phyloP scores from a whole-genome alignment of 768 basidiomycete species.

The Russula virescens region DNA sequence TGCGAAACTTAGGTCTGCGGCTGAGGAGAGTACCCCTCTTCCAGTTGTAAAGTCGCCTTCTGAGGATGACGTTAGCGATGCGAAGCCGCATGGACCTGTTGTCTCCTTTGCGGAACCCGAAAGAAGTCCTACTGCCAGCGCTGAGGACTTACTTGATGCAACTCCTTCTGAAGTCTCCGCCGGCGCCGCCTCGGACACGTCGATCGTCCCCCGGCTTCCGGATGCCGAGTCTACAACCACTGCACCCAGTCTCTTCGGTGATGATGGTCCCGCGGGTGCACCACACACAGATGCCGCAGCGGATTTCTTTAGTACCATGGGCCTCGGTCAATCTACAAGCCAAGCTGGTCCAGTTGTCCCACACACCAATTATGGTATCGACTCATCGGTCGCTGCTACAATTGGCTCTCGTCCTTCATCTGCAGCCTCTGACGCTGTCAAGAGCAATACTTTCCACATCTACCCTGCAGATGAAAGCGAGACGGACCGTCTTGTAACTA shows the following conservation, averaged over 20 bases:
- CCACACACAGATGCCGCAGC: slow-evolving; percentile 60
- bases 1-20: slow-evolving; percentile 55
- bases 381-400: slow-evolving; percentile 93
- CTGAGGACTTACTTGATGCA: slow-evolving; percentile 44
- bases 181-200: slow-evolving; percentile 56
- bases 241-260: slow-evolving; percentile 82
- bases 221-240: slow-evolving; percentile 81
- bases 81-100: slow-evolving; percentile 59
- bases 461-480: slow-evolving; percentile 85
- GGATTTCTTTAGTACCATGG: slow-evolving; percentile 88
- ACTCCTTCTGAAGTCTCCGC: slow-evolving; percentile 73
- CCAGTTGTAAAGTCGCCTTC: slow-evolving; percentile 22
- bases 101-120: slow-evolving; percentile 84
- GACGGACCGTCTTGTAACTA: slow-evolving; percentile 82
- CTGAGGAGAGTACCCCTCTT: slow-evolving; percentile 30
- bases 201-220: slow-evolving; percentile 47
- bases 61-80: slow-evolving; percentile 36
- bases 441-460: slow-evolving; percentile 83
- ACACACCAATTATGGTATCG: slow-evolving; percentile 70
- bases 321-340: slow-evolving; percentile 42
- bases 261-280: slow-evolving; percentile 58
- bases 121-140: slow-evolving; percentile 38
- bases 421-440: slow-evolving; percentile 63
- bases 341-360: slow-evolving; percentile 53
- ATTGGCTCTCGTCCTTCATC: slow-evolving; percentile 88